These are phyloP conservation scores for Carpinus fangiana DNA, from an alignment of 306 rosid genomes.

Conservation along the genomic window DNA sequence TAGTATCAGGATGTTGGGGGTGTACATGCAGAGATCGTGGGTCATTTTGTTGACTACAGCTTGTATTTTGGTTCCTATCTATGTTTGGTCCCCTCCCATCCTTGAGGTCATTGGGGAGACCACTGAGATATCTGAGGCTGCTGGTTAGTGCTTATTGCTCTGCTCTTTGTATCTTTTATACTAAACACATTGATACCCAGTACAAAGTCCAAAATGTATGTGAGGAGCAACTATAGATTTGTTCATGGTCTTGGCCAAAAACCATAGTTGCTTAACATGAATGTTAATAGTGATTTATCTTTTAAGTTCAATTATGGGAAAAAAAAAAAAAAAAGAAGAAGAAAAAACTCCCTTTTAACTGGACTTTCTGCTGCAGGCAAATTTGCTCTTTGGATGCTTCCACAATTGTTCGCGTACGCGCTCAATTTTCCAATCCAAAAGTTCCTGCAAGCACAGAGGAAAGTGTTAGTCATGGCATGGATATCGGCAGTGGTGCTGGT, in stretches of 20 bases:
- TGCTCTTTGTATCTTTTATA: neutral
- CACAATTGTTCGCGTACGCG: slow-evolving; percentile 74
- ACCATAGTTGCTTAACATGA: too few relatives aligned
- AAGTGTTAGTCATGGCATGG: slow-evolving; percentile 60
- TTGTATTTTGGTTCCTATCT: slow-evolving; percentile 45
- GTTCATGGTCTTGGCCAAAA: too few relatives aligned
- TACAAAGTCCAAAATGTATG: too few relatives aligned
- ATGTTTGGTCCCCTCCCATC: slow-evolving; percentile 73
- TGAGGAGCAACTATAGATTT: too few relatives aligned
- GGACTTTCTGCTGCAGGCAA: slow-evolving; percentile 41
- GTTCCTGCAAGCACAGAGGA: slow-evolving; percentile 76
- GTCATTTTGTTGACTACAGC: slow-evolving; percentile 56
- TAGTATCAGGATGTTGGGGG: slow-evolving; percentile 58
- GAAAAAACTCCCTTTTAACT: neutral
- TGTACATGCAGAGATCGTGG: slow-evolving; percentile 93
- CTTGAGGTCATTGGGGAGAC: slow-evolving; percentile 58
- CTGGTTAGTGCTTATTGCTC: slow-evolving; percentile 43
- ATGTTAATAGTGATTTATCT: too few relatives aligned
- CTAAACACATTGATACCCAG: neutral
- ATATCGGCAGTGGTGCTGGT: slow-evolving; percentile 47
- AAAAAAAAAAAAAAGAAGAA: neutral
- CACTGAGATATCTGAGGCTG: slow-evolving; percentile 52
- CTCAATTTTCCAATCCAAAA: slow-evolving; percentile 69
- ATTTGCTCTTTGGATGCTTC: slow-evolving; percentile 70
- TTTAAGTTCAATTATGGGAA: too few relatives aligned